Evolutionary conservation across 1,139 yeast genomes (phyloP).

Genomic region (Debaryomycetaceae sp.): DNA sequence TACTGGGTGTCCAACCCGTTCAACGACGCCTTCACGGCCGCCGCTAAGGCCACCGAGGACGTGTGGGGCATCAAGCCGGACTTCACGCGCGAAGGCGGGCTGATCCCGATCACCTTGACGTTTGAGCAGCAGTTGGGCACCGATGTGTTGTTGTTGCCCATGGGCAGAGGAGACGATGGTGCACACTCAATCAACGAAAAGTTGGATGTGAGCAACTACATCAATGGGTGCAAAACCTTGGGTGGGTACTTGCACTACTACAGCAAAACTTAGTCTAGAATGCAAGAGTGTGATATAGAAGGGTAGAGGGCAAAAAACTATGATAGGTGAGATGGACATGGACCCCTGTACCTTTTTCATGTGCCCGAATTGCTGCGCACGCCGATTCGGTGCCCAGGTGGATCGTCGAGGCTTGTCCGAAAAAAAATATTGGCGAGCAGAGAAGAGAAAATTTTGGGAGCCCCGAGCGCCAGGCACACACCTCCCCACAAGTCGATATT

Average conservation of each 20-base stretch:
- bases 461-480: no score
- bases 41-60: slow-evolving; percentile 86
- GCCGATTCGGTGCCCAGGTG: no score
- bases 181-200: slow-evolving; percentile 98
- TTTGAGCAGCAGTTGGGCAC: slow-evolving; percentile 85
- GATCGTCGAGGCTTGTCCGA: no score
- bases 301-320: neutral
- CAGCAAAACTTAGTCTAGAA: slow-evolving; percentile 44
- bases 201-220: slow-evolving; percentile 80
- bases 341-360: no score
- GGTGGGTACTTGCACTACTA: slow-evolving; percentile 91
- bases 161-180: slow-evolving; percentile 99
- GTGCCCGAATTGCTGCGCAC: no score
- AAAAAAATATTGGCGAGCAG: no score
- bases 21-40: slow-evolving; percentile 91
- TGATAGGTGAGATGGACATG: slow-evolving; percentile 1
- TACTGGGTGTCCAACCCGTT: slow-evolving; percentile 96
- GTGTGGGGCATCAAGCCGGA: slow-evolving; percentile 97
- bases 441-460: no score
- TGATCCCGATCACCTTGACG: slow-evolving; percentile 91
- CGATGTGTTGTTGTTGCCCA: slow-evolving; percentile 83
- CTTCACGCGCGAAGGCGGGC: slow-evolving; percentile 97
- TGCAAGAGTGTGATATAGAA: slow-evolving; percentile 1
- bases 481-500: no score
- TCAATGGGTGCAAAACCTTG: slow-evolving; percentile 90